Base-by-base conservation (phyloP, 768 basidiomycete genomes). In the Mycena floridula region DNA sequence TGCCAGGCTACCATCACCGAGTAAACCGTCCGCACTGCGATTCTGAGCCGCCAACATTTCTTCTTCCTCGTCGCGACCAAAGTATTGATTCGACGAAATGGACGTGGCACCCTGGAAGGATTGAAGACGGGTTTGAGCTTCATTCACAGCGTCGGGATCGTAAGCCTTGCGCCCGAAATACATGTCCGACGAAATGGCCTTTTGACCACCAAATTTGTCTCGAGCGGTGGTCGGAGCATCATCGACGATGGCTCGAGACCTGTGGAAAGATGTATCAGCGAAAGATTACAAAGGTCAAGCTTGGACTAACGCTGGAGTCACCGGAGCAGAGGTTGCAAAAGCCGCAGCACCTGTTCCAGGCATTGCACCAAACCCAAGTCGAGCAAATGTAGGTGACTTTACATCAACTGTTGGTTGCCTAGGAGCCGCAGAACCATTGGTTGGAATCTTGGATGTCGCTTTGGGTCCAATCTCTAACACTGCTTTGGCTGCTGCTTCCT, bases 101-200 rank as follows among this genome's bases (percentile, higher is more conserved):
- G 90, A 81, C 0, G 85, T 88, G 12, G 94, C 90, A 9, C 95
- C 95, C 55, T 82, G 79, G 80, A 99, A 99, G 30, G 77, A 69
- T 54, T 84, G 78, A 32, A 97, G 69, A 2, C 95, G 82, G 9
- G 74, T 65, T 57, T 90, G 86, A 5, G 93, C 93, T 65, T 97
- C 92, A 37, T 71, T 65, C 32, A 76, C 56, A 3, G 80, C 72
- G 27, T 61, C 56, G 2, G 89, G 79, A 58, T 98, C 94, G 65
- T 96, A 97, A 18, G 81, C 63, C 40, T 87, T 86, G 32, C 95
- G 79, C 20, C 85, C 91, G 60, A 98, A 98, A 71, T 85, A 97
- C 89, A 93, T 92, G 58, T 98, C 96, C 3, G 92, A 95, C 5
- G 94, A 97, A 61, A 99, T 99, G 43, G 79, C 92, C 60, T 97